Evolutionary conservation across 1,139 yeast species (phyloP).

Genomic region (Suhomyces atakaporum): DNA sequence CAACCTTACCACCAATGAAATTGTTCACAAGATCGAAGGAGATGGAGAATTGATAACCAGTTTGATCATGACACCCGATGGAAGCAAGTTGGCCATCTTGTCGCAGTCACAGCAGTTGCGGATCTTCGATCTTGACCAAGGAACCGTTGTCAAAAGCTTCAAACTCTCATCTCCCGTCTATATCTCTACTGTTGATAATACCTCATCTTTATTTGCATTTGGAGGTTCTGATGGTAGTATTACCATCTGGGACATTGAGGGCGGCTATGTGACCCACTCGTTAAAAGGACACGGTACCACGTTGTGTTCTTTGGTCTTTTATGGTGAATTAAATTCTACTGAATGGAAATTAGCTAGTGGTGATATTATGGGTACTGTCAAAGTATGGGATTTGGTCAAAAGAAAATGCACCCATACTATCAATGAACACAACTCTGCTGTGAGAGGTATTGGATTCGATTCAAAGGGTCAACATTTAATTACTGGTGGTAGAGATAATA

Average conservation of each 20-base stretch:
- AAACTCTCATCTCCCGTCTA: slow-evolving; percentile 79
- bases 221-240: slow-evolving; percentile 96
- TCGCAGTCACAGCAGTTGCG: slow-evolving; percentile 85
- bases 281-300: slow-evolving; percentile 96
- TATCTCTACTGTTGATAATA: slow-evolving; percentile 72
- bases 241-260: slow-evolving; percentile 89
- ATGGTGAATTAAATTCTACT: slow-evolving; percentile 68
- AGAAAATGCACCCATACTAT: slow-evolving; percentile 66
- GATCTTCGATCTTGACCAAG: slow-evolving; percentile 53
- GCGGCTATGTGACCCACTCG: slow-evolving; percentile 85
- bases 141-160: slow-evolving; percentile 52
- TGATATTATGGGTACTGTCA: slow-evolving; percentile 82
- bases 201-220: slow-evolving; percentile 84
- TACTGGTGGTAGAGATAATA: slow-evolving; percentile 89
- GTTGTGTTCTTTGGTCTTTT: slow-evolving; percentile 72
- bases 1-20: slow-evolving; percentile 57
- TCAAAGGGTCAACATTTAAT: slow-evolving; percentile 56
- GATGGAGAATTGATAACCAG: slow-evolving; percentile 86
- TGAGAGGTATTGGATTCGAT: slow-evolving; percentile 77
- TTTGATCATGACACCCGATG: slow-evolving; percentile 76
- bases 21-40: slow-evolving; percentile 69
- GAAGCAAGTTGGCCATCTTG: slow-evolving; percentile 63
- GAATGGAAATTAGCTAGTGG: slow-evolving; percentile 86
- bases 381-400: slow-evolving; percentile 88
- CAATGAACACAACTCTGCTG: slow-evolving; percentile 81